Base-by-base conservation (phyloP, 805 yeast species). In the Lachancea fermentati region DNA sequence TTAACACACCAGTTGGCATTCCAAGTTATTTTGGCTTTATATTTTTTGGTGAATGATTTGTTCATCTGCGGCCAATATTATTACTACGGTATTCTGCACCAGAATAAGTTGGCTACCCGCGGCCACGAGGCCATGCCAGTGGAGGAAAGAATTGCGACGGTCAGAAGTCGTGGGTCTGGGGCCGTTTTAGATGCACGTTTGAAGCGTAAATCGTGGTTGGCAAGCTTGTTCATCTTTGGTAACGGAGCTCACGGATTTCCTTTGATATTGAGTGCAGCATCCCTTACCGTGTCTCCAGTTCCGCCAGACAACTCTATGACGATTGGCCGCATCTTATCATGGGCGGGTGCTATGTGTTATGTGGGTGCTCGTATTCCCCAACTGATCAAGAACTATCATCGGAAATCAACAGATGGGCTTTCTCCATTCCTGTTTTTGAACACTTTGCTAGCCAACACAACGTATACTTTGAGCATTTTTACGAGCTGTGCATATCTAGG, bases 391-490 rank as follows among this genome's bases (percentile, higher is more conserved):
- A 89, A 89, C 62, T 81, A 76, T 57, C 51, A 66, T 38, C 69
- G 96, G 30, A 84, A 85, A 57, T 85, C 96, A 1, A 93, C 94
- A 0, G 81, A 82, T 25, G 97, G 96, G 2, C 69, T 88, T 2
- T 84, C 96, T 1, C 86, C 94, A 16, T 61, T 84, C 33, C 67
- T 88, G 17, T 89, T 89, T 59, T 76, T 76, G 8, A 77, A 91
- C 14, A 95, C 96, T 1, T 66, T 89, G 32, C 39, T 76, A 17
- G 95, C 95, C 3, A 91, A 91, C 60, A 49, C 79, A 28, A 74
- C 87, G 1, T 89, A 91, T 60, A 76, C 93, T 0, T 50, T 76
- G 5, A 83, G 95, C 5, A 87, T 91, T 19, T 50, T 88, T 31
- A 68, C 81, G 1, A 77, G 85, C 35, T 73, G 85, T 63, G 68